Evolutionary conservation across 352 stramenopile species (phyloP).

Genomic region (Phytophthora hybrid): DNA sequence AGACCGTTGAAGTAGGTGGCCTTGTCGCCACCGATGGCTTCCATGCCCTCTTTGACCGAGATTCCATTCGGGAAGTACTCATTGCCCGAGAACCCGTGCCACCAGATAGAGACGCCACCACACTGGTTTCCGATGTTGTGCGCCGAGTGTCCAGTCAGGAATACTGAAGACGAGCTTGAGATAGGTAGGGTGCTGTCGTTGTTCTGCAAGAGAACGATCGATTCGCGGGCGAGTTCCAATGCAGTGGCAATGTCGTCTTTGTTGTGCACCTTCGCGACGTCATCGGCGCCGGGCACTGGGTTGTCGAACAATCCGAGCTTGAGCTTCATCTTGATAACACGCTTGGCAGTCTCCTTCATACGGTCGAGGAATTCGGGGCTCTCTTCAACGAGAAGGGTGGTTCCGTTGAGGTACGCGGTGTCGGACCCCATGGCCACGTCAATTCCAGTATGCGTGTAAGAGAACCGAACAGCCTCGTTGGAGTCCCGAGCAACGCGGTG

Average conservation of each 20-base stretch:
- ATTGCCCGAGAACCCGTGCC: constrained; percentile 68
- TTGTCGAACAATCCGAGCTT: constrained; percentile 4
- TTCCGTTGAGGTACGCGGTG: constrained; percentile 5
- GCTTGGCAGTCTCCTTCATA: not conserved
- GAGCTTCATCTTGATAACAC: constrained; percentile 16
- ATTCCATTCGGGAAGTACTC: constrained; percentile 13
- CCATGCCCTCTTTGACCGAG: not conserved
- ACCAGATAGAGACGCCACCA: constrained; percentile 29
- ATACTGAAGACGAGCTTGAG: not conserved
- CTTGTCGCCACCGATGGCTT: not conserved
- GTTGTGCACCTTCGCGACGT: constrained; percentile 23
- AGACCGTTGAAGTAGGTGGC: not conserved
- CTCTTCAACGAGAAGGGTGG: not conserved
- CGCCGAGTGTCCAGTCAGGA: not conserved
- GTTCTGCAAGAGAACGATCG: not conserved
- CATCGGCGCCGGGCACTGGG: constrained; percentile 10
- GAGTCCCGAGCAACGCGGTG: not conserved
- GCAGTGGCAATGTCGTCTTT: not conserved
- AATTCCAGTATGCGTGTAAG: not conserved
- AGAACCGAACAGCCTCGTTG: not conserved
- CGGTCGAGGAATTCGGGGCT: not conserved
- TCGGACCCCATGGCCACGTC: not conserved
- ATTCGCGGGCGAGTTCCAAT: not conserved
- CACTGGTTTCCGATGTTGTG: not conserved
- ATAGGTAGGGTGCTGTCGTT: not conserved